Conservation (phyloP, 2,329 filamentous ascomycete species). For the Tolypocladium cylindrosporum region DNA sequence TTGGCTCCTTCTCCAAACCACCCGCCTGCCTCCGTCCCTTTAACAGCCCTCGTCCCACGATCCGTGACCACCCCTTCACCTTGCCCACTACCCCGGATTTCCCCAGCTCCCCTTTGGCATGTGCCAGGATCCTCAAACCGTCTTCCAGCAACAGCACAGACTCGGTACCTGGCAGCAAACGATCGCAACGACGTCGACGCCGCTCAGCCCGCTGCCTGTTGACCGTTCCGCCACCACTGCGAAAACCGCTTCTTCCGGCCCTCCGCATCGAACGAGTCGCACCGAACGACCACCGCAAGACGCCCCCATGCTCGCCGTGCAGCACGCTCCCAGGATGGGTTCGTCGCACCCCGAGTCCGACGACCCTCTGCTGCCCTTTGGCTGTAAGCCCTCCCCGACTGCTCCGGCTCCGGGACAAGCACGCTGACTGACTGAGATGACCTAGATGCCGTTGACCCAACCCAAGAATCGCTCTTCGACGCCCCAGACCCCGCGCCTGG, state of each 20-base stretch:
- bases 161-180: background rate
- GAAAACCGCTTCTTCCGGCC: background rate
- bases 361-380: constrained; percentile 50
- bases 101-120: constrained; percentile 6
- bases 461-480: constrained; percentile 36
- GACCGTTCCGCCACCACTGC: background rate
- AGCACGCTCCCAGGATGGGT: constrained; percentile 46
- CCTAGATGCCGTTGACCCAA: constrained; percentile 34
- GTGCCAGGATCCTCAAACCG: background rate
- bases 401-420: constrained; percentile 7
- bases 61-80: constrained; percentile 2
- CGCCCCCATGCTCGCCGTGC: constrained; percentile 48
- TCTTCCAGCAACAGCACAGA: background rate
- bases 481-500: constrained; percentile 55
- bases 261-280: background rate
- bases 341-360: constrained; percentile 41
- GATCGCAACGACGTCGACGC: background rate
- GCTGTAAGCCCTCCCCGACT: constrained; percentile 42
- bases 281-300: constrained; percentile 8
- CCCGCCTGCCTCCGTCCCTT: background rate
- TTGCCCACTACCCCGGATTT: constrained; percentile 11
- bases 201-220: background rate
- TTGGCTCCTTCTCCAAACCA: background rate
- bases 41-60: constrained; percentile 3
- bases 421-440: constrained; percentile 7